Percentiles rank a stretch among this genome's conserved stretches.
phyloP scores from a whole-genome alignment of 345 rosid species.

The Linum tenue region DNA sequence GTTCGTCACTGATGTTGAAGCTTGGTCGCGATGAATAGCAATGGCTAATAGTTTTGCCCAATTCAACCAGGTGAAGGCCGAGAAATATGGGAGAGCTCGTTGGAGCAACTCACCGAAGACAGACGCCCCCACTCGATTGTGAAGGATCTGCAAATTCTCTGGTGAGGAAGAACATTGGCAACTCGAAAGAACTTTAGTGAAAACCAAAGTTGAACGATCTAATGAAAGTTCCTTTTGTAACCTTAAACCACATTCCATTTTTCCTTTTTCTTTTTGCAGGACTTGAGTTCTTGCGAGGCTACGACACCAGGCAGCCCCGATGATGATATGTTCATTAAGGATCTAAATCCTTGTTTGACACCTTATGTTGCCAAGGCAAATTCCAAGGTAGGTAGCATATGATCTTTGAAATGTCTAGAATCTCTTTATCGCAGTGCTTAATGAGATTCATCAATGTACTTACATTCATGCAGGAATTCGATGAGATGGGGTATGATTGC shows the following conservation, averaged over 20 bases:
- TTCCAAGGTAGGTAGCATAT: slow-evolving; percentile 37
- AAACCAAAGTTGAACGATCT: too few species aligned
- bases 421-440: neutral
- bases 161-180: slow-evolving; percentile 8
- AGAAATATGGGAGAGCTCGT: slow-evolving; percentile 36
- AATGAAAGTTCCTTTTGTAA: too few species aligned
- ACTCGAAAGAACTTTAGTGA: too few species aligned
- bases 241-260: too few species aligned
- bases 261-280: slow-evolving; percentile 32
- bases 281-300: slow-evolving; percentile 53
- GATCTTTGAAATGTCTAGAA: too few species aligned
- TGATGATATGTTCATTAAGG: slow-evolving; percentile 51
- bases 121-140: slow-evolving; percentile 40
- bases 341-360: slow-evolving; percentile 81
- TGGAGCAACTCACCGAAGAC: slow-evolving; percentile 40
- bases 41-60: neutral
- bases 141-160: slow-evolving; percentile 57
- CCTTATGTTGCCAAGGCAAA: slow-evolving; percentile 49
- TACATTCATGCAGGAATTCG: slow-evolving; percentile 35
- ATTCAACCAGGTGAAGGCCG: slow-evolving; percentile 66
- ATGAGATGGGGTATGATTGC: slow-evolving; percentile 31
- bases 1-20: neutral
- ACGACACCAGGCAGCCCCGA: slow-evolving; percentile 52
- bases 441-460: neutral
- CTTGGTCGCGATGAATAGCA: neutral